A percentile compares a stretch with the other conserved stretches of the same genome.
Conservation (phyloP, 2,329 filamentous ascomycete species). For the Pestalotiopsis sp. region DNA sequence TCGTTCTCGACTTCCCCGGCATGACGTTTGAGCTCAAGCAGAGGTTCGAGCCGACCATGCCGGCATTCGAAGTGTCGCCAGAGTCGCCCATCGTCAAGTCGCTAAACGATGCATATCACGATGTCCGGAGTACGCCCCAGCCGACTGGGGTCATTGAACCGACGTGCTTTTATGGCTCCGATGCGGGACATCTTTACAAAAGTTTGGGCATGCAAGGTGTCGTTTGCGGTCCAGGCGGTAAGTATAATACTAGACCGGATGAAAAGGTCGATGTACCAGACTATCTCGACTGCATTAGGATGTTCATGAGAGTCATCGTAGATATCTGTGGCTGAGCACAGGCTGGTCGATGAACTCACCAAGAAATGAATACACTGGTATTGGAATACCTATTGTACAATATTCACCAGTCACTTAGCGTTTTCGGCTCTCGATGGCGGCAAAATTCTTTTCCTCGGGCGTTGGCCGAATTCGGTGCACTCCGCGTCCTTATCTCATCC, state of each 20-base stretch:
- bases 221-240: constrained; percentile 29
- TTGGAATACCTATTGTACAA: background rate
- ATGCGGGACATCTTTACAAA: constrained; percentile 29
- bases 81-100: constrained; percentile 22
- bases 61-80: constrained; percentile 25
- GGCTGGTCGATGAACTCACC: background rate
- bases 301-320: constrained; percentile 30
- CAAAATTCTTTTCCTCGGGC: background rate
- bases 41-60: constrained; percentile 27
- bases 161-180: constrained; percentile 30
- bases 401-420: background rate
- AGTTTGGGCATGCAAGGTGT: constrained; percentile 28
- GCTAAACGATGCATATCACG: constrained; percentile 24
- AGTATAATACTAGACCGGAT: constrained; percentile 29
- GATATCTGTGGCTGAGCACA: constrained; percentile 25
- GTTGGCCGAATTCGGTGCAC: background rate
- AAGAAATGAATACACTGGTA: background rate
- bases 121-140: constrained; percentile 21
- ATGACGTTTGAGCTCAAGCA: constrained; percentile 27
- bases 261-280: constrained; percentile 30
- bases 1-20: constrained; percentile 20
- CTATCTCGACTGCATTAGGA: constrained; percentile 28
- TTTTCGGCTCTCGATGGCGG: background rate
- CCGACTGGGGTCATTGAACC: constrained; percentile 28
- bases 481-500: background rate